Base-by-base conservation (phyloP, 2,329 filamentous ascomycete species). In the Verruconis gallopava region DNA sequence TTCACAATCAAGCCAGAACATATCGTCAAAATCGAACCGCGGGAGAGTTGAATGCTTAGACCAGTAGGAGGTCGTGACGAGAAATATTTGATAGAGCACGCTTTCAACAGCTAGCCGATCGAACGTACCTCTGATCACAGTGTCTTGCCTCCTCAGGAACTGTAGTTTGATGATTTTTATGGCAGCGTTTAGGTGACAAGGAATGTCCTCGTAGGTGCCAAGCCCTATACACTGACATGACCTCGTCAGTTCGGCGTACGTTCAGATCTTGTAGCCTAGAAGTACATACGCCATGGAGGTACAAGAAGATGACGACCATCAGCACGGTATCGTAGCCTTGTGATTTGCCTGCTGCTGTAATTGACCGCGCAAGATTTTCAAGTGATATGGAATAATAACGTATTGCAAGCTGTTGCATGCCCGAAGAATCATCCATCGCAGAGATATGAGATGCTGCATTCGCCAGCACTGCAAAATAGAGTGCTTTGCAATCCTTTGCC, bases 81-180 rank as follows among this genome's bases (percentile, higher is more conserved):
- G 44, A 15, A 51, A 51, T 18, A 48, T 46, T 21, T 51, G 47
- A 20, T 47, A 51, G 3, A 49, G 40, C 9, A 51, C 48, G 22
- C 46, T 48, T 40, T 51, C 48, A n/a, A 50, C 38, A 5, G 48
- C 47, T 3, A 51, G 21, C 12, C 44, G 36, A 20, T 51, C 48
- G 20, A 51, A 51, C 4, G 47, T 44, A 4, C 28, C 40, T 4
- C 35, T 28, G 9, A 46, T 44, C 9, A 30, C 25, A 9, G n/a
- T 30, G 6, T 9, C n/a, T 30, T 9, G 25, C 25, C 9, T 9
- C n/a, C n/a, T 9, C 6, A 30, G 25, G n/a, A 30, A 30, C 9
- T n/a, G 25, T 9, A 9, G 9, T 30, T 30, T 30, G 9, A 30
- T 9, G n/a, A 30, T 30, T 30, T n/a, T 30, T 30, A 30, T n/a